These are phyloP conservation scores for Rachicladosporium sp. DNA, from an alignment of 2,329 filamentous ascomycete genomes.

Conservation along the genomic window DNA sequence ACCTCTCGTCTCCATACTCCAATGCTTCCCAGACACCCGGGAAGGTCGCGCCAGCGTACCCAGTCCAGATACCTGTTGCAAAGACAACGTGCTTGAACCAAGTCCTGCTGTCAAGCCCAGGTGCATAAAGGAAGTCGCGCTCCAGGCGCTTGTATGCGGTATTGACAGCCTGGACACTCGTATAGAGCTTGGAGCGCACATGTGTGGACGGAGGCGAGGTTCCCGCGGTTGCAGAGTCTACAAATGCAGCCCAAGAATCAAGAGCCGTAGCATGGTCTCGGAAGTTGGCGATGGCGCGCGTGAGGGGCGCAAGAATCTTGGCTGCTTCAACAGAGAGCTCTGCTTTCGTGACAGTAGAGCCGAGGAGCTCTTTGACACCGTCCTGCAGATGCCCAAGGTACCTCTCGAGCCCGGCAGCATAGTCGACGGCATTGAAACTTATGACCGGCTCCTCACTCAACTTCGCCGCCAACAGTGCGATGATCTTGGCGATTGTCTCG, in stretches of 20 bases:
- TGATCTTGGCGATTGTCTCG: slow-evolving; percentile 34
- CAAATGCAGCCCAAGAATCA: too few species aligned
- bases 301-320: slow-evolving; percentile 15
- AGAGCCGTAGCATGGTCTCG: slow-evolving; percentile 2
- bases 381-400: slow-evolving; percentile 24
- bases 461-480: slow-evolving; percentile 33
- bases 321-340: background rate
- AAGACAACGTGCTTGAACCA: slow-evolving; percentile 98
- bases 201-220: slow-evolving; percentile 24
- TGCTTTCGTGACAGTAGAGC: background rate
- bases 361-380: too few species aligned
- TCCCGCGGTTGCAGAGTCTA: too few species aligned
- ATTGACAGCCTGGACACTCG: slow-evolving; percentile 51
- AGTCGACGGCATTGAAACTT: slow-evolving; percentile 35
- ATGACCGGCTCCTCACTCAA: slow-evolving; percentile 36
- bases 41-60: slow-evolving; percentile 65
- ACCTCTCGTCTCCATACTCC: slow-evolving; percentile 32
- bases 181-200: slow-evolving; percentile 18
- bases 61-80: slow-evolving; percentile 82
- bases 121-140: slow-evolving; percentile 61
- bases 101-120: slow-evolving; percentile 62
- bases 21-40: slow-evolving; percentile 53
- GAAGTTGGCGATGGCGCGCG: slow-evolving; percentile 35
- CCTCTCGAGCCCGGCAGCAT: slow-evolving; percentile 28
- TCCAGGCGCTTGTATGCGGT: slow-evolving; percentile 75